Base-by-base conservation (phyloP, 257 asterid species). In the Lithospermum erythrorhizon region DNA sequence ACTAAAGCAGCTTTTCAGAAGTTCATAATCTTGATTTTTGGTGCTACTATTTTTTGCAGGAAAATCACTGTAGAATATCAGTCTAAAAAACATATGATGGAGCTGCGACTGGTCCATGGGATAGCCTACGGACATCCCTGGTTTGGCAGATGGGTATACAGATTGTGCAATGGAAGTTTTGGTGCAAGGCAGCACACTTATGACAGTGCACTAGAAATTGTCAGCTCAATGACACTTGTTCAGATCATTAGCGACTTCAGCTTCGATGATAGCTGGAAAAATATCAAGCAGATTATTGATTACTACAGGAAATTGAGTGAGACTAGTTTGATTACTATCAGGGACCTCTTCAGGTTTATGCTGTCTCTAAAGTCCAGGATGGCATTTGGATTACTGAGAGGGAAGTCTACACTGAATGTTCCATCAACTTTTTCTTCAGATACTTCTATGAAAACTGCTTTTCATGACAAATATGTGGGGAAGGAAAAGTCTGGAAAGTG, bases 131-230 rank as follows among this genome's bases (percentile, higher is more conserved):
- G 97, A 6, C 78, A 79, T 65, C 72, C 96, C 2, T 93, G 99
- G 99, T 93, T 93, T 51, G 93, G 96, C 23, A 75, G 74, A 67
- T 93, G 99, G 99, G 96, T 89, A 3, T 93, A 89, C 63, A 79
- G 72, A 53, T 93, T 89, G 80, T 72, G 78, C 75, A 84, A 59
- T 59, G 99, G 99, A 59, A 86, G 95, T 68, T 93, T 86, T 58
- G 97, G 96, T n/a, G 88, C 87, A 9, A 83, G 73, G 70, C 89
- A 83, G 62, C 83, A 84, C 67, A 75, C 82, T 21, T 89, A 84
- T 66, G 80, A 79, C 41, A 61, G 72, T 30, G 96, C 99, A 21
- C 62, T 89, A 29, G 81, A 81, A 48, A 49, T 70, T 64, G 77
- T 89, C 57, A 73, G 90, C 83, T 86, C 91, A n/a, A 54, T 84